A percentile compares a stretch with the other conserved stretches of the same genome.
Evolutionary conservation across 495 filamentous ascomycete genomes (phyloP).

Genomic region (Aeminium ludgeri): DNA sequence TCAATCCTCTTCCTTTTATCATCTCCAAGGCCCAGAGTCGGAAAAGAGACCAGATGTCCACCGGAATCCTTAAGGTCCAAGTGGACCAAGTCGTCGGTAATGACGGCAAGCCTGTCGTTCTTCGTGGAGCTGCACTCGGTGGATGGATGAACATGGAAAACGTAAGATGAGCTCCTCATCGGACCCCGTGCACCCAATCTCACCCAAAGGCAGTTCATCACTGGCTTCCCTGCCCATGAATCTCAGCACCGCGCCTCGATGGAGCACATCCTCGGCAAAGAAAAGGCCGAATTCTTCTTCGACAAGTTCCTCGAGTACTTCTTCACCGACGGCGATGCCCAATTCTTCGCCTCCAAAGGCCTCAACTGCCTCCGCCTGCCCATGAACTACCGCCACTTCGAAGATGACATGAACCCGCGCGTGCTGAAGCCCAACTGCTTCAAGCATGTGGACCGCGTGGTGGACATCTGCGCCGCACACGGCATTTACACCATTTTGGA

Average conservation of each 20-base stretch:
- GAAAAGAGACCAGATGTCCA: slow-evolving; percentile 16
- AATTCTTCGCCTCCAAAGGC: slow-evolving; percentile 40
- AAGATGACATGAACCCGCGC: slow-evolving; percentile 45
- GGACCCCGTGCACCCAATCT: slow-evolving; percentile 24
- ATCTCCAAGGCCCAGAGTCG: neutral
- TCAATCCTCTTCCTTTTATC: too few species aligned
- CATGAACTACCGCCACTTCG: slow-evolving; percentile 49
- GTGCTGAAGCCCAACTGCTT: slow-evolving; percentile 42
- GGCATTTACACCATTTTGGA: slow-evolving; percentile 38
- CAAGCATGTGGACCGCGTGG: slow-evolving; percentile 40
- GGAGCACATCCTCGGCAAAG: slow-evolving; percentile 33
- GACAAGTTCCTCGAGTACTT: slow-evolving; percentile 44
- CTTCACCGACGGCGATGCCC: slow-evolving; percentile 44
- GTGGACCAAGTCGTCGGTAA: slow-evolving; percentile 32
- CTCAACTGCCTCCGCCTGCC: slow-evolving; percentile 48
- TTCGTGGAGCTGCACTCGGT: slow-evolving; percentile 34
- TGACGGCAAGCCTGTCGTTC: slow-evolving; percentile 30
- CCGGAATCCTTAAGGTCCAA: slow-evolving; percentile 29
- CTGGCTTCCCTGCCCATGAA: slow-evolving; percentile 47
- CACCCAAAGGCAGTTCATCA: slow-evolving; percentile 38
- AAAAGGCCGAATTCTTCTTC: slow-evolving; percentile 34
- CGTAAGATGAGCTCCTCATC: slow-evolving; percentile 1
- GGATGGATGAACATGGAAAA: slow-evolving; percentile 24
- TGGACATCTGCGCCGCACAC: slow-evolving; percentile 38
- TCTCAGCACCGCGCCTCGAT: slow-evolving; percentile 38